Percentiles rank a stretch among this genome's conserved stretches.
phyloP scores from a whole-genome alignment of 2,329 filamentous ascomycete genomes.

The Colletotrichum acutatum region DNA sequence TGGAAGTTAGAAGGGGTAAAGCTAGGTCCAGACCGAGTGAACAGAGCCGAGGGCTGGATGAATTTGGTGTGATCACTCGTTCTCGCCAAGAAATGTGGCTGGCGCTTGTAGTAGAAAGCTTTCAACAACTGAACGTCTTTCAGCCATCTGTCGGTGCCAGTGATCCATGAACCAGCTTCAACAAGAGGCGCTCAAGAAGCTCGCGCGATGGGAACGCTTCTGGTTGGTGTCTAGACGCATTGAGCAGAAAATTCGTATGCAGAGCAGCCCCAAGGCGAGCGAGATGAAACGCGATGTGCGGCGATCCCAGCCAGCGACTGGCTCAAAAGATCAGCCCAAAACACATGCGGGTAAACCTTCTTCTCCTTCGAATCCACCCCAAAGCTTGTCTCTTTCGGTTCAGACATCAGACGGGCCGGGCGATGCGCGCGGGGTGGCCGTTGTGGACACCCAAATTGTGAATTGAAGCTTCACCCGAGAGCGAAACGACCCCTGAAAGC shows the following conservation, averaged over 20 bases:
- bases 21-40: constrained; percentile 3
- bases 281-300: constrained; percentile 16
- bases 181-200: neutral
- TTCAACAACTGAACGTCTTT: neutral
- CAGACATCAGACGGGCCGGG: constrained; percentile 18
- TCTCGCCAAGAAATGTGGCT: constrained; percentile 21
- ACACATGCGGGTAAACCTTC: constrained; percentile 22
- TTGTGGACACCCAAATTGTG: neutral
- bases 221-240: neutral
- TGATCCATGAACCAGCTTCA: too few relatives aligned
- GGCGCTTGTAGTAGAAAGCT: neutral
- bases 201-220: neutral
- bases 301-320: constrained; percentile 14
- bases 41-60: neutral
- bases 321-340: constrained; percentile 21
- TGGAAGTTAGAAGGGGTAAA: neutral
- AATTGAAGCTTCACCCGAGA: neutral
- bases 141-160: neutral
- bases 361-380: neutral
- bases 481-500: constrained; percentile 7
- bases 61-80: neutral
- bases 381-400: constrained; percentile 11
- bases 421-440: neutral
- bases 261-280: neutral
- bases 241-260: neutral